Percentiles rank a stretch among this genome's conserved stretches.
Conservation (phyloP, 805 yeast genomes). For the Hanseniaspora thailandica region DNA sequence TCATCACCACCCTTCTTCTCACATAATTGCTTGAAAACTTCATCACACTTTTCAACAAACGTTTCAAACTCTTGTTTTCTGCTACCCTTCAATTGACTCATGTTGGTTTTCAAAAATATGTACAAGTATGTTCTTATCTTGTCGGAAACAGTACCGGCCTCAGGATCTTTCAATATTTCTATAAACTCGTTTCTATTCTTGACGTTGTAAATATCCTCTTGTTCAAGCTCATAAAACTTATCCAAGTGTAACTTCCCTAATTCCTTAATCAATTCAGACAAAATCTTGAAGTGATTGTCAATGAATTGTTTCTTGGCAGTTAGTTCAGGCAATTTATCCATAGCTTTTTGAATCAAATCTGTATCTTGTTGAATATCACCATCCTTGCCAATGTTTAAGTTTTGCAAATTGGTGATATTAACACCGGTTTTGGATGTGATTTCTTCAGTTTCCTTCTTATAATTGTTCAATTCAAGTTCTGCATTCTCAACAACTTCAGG, state of each 20-base stretch:
- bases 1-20: conserved; percentile 34
- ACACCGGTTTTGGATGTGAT: conserved; percentile 65
- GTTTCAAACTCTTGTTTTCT: conserved; percentile 9
- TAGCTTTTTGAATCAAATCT: conserved; percentile 66
- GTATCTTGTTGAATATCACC: conserved; percentile 36
- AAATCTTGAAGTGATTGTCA: conserved; percentile 94
- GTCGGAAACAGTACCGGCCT: conserved; percentile 58
- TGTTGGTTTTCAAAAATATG: conserved; percentile 45
- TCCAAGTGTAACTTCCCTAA: conserved; percentile 81
- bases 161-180: conserved; percentile 41
- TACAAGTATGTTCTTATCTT: conserved; percentile 82
- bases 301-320: conserved; percentile 77
- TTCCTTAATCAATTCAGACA: conserved; percentile 70
- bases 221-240: conserved; percentile 88
- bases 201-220: conserved; percentile 47
- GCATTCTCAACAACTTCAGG: conserved; percentile 99
- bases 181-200: conserved; percentile 46
- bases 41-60: conserved; percentile 11
- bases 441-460: conserved; percentile 79
- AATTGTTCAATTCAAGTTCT: conserved; percentile 65
- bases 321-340: conserved; percentile 82
- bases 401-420: conserved; percentile 65
- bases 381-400: conserved; percentile 24
- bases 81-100: conserved; percentile 25
- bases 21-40: background rate